Evolutionary conservation across 345 rosid genomes (phyloP), one percentile per base, ranked within the genome.

Genomic region (Lagerstroemia speciosa): DNA sequence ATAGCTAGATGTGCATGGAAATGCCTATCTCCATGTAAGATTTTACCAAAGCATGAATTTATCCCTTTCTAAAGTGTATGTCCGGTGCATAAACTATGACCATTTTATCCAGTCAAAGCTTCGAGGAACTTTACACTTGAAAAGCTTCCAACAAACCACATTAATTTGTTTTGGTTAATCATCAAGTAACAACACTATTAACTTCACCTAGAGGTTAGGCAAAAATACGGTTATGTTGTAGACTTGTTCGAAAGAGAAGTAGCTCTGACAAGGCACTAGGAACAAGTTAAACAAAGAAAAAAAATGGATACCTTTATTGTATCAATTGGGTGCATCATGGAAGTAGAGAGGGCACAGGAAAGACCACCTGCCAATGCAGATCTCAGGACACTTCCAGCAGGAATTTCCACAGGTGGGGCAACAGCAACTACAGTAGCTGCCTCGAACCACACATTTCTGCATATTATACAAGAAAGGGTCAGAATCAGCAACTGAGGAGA

Each of bases 331-430:
- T 91, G 89, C 98, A 94, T 66, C 57, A 94, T 62, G 72, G 90
- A 79, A 74, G 90, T 80, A 67, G 99, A 94, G 69, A 94, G 88
- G 66, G 96, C 98, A 81, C 93, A 85, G 43, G 99, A 86, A 66
- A 91, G 88, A 62, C 99, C 99, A 67, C 99, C 99, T 16, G 99
- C 99, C 80, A 94, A 79, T 63, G 99, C 99, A 72, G 99, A 89
- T 78, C 83, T 86, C 53, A 94, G 77, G 80, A 94, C 97, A 79
- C 87, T 91, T 81, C 89, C 96, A 69, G 96, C 84, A 73, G 89
- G 98, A 63, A 89, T 78, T 71, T 85, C 90, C 75, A 87, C 87
- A 30, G 98, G 96, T 24, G 98, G 96, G 69, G 95, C 84, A 81
- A 94, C 99, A 71, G 95, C 87, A 79, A 93, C 97, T 77, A 89